These are phyloP conservation scores for Saraca asoca DNA, from an alignment of 331 rosid species.

Conservation along the genomic window DNA sequence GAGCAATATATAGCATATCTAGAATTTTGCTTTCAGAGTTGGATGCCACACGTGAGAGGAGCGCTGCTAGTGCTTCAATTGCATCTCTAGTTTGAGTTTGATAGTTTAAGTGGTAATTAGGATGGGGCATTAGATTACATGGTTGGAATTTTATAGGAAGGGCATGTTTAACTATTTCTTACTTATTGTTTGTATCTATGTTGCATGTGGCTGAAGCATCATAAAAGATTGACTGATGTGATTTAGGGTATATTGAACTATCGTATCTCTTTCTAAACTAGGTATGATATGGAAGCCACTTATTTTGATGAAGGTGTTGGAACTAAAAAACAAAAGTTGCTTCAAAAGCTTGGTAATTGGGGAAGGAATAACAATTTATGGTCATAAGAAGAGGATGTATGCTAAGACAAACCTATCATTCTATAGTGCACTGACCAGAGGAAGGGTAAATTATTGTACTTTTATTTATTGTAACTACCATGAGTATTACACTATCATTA, in stretches of 20 bases:
- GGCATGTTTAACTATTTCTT: not conserved
- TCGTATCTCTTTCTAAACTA: constrained; percentile 39
- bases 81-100: not conserved
- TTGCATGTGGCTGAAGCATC: constrained; percentile 21
- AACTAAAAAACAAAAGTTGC: constrained; percentile 83
- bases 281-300: constrained; percentile 91
- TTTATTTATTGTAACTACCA: no score
- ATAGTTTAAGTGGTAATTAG: not conserved
- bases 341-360: no score
- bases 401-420: no score
- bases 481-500: no score
- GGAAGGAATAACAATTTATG: no score
- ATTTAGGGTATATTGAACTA: constrained; percentile 24
- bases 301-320: constrained; percentile 97
- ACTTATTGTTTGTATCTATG: constrained; percentile 10
- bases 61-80: not conserved
- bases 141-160: constrained; percentile 2
- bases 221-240: constrained; percentile 12
- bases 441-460: no score
- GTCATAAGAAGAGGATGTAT: no score
- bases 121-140: not conserved
- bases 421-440: no score
- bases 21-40: not conserved
- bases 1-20: not conserved
- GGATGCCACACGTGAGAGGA: no score